Evolutionary conservation across 2,329 filamentous ascomycete genomes (phyloP).

Genomic region (Aureobasidium sp.): DNA sequence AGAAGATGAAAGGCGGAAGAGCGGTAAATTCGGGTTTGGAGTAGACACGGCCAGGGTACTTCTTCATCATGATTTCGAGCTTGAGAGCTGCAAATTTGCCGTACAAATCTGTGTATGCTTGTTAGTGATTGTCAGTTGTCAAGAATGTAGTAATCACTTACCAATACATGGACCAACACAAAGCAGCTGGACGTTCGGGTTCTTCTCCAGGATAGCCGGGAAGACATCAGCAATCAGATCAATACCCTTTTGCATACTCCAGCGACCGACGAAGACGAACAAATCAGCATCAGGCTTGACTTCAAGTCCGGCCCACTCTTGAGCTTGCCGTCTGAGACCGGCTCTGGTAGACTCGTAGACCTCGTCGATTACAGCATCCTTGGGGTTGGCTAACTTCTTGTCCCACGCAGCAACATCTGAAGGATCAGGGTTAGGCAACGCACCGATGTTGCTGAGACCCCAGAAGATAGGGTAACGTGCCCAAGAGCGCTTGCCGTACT

Average conservation of each 20-base stretch:
- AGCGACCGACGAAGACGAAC: conserved; percentile 60
- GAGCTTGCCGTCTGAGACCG: conserved; percentile 50
- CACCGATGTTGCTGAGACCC: conserved; percentile 54
- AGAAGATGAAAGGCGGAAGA: conserved; percentile 58
- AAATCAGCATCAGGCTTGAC: conserved; percentile 54
- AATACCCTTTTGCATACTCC: conserved; percentile 61
- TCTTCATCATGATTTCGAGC: conserved; percentile 53
- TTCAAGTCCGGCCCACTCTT: conserved; percentile 58
- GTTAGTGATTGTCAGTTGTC: too few relatives aligned
- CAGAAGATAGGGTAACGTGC: conserved; percentile 62
- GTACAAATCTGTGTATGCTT: too few relatives aligned
- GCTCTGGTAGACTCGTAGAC: conserved; percentile 46
- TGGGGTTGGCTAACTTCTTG: conserved; percentile 42
- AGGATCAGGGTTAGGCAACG: conserved; percentile 57
- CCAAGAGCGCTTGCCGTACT: conserved; percentile 58
- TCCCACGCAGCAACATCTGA: conserved; percentile 55
- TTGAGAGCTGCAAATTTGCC: conserved; percentile 60
- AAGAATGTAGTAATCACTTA: too few relatives aligned
- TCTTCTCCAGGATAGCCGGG: conserved; percentile 51
- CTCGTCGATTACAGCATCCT: conserved; percentile 44
- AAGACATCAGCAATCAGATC: conserved; percentile 61
- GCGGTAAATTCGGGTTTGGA: conserved; percentile 61
- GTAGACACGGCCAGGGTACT: conserved; percentile 56
- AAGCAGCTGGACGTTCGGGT: conserved; percentile 52
- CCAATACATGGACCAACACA: conserved; percentile 57